phyloP scores from a whole-genome alignment of 805 yeast species.

The Candida rishiriensis region DNA sequence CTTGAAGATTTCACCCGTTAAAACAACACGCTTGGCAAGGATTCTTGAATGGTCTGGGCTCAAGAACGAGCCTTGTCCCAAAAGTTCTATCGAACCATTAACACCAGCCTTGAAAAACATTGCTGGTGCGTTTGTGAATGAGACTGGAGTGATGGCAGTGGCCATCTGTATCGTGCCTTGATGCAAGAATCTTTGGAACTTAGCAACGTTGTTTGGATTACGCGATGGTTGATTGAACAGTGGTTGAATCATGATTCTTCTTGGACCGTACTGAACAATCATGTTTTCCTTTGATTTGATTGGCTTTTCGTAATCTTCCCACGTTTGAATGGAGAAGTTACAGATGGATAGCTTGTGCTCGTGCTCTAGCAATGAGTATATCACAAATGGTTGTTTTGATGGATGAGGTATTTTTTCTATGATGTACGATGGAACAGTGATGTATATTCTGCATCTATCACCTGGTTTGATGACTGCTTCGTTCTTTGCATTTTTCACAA shows the following conservation, averaged over 20 bases:
- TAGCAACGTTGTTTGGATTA: conserved; percentile 81
- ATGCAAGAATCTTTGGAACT: conserved; percentile 78
- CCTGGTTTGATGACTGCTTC: conserved; percentile 58
- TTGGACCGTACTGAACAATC: conserved; percentile 88
- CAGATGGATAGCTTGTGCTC: conserved; percentile 85
- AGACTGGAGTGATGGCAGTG: conserved; percentile 82
- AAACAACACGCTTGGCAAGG: conserved; percentile 78
- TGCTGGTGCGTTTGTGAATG: conserved; percentile 81
- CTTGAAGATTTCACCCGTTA: conserved; percentile 94
- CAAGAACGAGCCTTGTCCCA: conserved; percentile 88
- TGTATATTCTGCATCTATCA: conserved; percentile 50
- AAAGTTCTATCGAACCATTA: conserved; percentile 51
- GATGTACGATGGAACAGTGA: conserved; percentile 51
- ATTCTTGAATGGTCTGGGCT: conserved; percentile 83
- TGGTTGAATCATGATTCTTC: conserved; percentile 81
- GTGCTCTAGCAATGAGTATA: conserved; percentile 74
- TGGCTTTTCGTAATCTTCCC: conserved; percentile 88
- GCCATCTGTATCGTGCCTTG: conserved; percentile 73
- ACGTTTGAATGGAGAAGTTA: conserved; percentile 75
- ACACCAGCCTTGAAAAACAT: conserved; percentile 64
- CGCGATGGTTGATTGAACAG: conserved; percentile 74
- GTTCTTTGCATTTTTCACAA: conserved; percentile 53
- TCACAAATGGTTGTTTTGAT: conserved; percentile 45
- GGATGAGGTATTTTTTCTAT: conserved; percentile 42
- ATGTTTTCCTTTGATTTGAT: conserved; percentile 77